Percentiles rank a stretch among this genome's conserved stretches.
phyloP scores from a whole-genome alignment of 1,284 basidiomycete species.

The Coniferiporia sulphurascens region DNA sequence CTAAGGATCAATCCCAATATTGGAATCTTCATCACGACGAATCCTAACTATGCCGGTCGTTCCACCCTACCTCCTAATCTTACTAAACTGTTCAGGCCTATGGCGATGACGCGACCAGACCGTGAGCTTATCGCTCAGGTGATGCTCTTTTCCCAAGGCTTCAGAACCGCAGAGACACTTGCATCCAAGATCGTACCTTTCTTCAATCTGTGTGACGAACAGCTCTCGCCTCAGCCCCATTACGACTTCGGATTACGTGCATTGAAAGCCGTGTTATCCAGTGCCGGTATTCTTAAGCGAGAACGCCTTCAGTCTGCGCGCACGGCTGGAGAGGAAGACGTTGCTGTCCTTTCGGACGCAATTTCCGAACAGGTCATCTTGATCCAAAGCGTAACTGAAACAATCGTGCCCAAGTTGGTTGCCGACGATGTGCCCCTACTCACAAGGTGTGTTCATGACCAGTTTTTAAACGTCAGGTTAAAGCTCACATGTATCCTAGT shows the following conservation, averaged over 20 bases:
- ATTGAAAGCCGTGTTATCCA: slow-evolving; percentile 93
- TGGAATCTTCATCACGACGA: slow-evolving; percentile 96
- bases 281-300: slow-evolving; percentile 96
- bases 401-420: slow-evolving; percentile 97
- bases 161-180: slow-evolving; percentile 92
- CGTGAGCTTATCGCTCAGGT: slow-evolving; percentile 98
- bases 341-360: slow-evolving; percentile 57
- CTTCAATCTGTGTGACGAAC: slow-evolving; percentile 97
- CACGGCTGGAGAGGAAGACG: slow-evolving; percentile 37
- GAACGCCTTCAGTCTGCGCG: slow-evolving; percentile 66
- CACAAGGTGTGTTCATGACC: slow-evolving; percentile 57
- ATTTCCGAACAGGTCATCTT: slow-evolving; percentile 92
- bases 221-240: slow-evolving; percentile 95
- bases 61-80: slow-evolving; percentile 96
- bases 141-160: slow-evolving; percentile 99
- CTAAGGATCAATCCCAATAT: slow-evolving; percentile 94
- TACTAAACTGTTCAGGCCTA: slow-evolving; percentile 92
- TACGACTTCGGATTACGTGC: slow-evolving; percentile 99
- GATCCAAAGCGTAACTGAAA: slow-evolving; percentile 99
- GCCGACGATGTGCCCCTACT: slow-evolving; percentile 95
- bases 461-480: neutral
- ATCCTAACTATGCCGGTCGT: slow-evolving; percentile 96
- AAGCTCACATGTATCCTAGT: slow-evolving; percentile 35
- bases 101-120: slow-evolving; percentile 99
- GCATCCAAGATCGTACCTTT: slow-evolving; percentile 98